These are phyloP conservation scores for Pseudogymnoascus sp. DNA, from an alignment of 2,329 filamentous ascomycete species.

Conservation along the genomic window DNA sequence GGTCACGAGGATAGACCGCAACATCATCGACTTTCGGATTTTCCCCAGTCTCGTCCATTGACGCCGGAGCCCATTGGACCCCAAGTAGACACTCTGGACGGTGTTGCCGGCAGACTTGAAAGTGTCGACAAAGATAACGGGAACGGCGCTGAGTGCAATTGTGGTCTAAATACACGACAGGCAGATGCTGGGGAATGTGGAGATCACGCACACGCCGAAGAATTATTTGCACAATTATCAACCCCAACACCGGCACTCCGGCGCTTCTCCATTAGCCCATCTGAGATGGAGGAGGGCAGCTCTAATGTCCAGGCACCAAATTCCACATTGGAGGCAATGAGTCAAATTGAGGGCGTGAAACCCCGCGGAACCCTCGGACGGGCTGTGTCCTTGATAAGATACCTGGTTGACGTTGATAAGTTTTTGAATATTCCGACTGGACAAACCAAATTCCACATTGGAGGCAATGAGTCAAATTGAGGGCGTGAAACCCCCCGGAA, in stretches of 20 bases:
- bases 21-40: slow-evolving; percentile 1
- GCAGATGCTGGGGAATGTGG: not conserved
- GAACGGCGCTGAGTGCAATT: not conserved
- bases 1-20: slow-evolving; percentile 17
- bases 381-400: not conserved
- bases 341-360: not conserved
- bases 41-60: not conserved
- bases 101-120: not conserved
- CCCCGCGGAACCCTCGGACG: not conserved
- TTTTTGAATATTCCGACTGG: not conserved
- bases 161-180: not conserved
- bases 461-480: not conserved
- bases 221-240: not conserved
- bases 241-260: not conserved
- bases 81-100: not conserved
- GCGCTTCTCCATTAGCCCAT: not conserved
- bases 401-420: not conserved
- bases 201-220: not conserved
- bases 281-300: not conserved
- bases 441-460: not conserved
- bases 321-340: not conserved
- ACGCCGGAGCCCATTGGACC: not conserved
- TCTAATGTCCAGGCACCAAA: not conserved
- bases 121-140: not conserved
- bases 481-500: not conserved